Percentiles rank a stretch among this genome's conserved stretches.
These are phyloP conservation scores for Physcia stellaris DNA, from an alignment of 495 filamentous ascomycete species.

Conservation along the genomic window DNA sequence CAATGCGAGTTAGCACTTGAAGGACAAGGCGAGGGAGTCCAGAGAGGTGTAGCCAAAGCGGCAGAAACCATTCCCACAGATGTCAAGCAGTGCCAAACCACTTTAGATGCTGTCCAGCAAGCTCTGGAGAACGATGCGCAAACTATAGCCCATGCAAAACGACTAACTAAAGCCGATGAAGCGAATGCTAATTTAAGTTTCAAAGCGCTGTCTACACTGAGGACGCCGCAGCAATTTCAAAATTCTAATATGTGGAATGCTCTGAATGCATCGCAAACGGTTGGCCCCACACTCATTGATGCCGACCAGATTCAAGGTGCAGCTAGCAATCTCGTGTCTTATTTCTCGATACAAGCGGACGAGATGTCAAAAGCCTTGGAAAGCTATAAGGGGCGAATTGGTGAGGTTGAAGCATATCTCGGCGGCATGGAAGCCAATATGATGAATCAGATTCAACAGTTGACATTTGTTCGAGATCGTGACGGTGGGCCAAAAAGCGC, in stretches of 20 bases:
- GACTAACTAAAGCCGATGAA: constrained; percentile 50
- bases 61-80: constrained; percentile 57
- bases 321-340: constrained; percentile 50
- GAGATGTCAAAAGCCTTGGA: constrained; percentile 55
- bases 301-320: constrained; percentile 43
- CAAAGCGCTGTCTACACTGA: constrained; percentile 61
- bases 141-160: constrained; percentile 52
- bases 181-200: constrained; percentile 61
- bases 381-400: constrained; percentile 52
- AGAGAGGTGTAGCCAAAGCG: constrained; percentile 33
- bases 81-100: constrained; percentile 57
- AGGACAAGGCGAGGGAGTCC: constrained; percentile 27
- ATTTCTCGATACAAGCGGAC: constrained; percentile 59
- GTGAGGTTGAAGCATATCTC: constrained; percentile 74
- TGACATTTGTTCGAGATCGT: constrained; percentile 41
- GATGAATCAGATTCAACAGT: constrained; percentile 54
- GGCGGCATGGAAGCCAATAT: constrained; percentile 58
- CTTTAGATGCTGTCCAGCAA: constrained; percentile 58
- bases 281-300: constrained; percentile 27
- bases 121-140: constrained; percentile 59
- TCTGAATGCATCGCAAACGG: constrained; percentile 10
- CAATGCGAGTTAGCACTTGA: constrained; percentile 45
- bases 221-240: constrained; percentile 62
- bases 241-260: constrained; percentile 41
- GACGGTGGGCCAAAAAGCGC: constrained; percentile 32